A percentile compares a stretch with the other conserved stretches of the same genome.
phyloP scores from a whole-genome alignment of 1,284 basidiomycete species.

The Cystobasidiaceae sp. region DNA sequence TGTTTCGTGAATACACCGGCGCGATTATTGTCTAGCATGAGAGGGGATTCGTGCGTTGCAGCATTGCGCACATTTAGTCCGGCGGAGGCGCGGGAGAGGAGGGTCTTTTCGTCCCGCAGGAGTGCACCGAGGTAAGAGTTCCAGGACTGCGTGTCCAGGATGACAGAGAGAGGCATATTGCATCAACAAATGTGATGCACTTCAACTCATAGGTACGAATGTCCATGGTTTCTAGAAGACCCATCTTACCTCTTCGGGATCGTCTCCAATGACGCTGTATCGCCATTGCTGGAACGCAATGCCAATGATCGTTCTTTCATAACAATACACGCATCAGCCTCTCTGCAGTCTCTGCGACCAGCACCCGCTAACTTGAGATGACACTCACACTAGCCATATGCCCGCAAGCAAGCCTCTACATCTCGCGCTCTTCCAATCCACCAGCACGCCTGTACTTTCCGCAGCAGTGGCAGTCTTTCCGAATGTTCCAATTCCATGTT shows the following conservation, averaged over 20 bases:
- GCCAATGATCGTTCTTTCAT: neutral
- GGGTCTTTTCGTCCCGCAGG: neutral
- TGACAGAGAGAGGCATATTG: no score
- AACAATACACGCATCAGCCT: neutral
- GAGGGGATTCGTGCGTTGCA: no score
- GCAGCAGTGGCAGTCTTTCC: no score
- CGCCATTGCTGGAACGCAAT: slow-evolving; percentile 29
- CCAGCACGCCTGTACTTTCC: neutral
- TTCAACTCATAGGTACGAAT: no score
- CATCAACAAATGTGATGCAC: neutral
- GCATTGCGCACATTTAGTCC: no score
- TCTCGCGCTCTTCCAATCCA: neutral
- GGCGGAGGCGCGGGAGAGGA: no score
- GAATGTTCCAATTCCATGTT: neutral
- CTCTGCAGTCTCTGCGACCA: neutral
- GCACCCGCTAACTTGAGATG: neutral
- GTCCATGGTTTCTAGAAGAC: neutral
- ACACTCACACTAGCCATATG: slow-evolving; percentile 27
- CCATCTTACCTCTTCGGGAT: slow-evolving; percentile 16
- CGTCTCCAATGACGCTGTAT: slow-evolving; percentile 23
- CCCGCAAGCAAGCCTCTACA: slow-evolving; percentile 29
- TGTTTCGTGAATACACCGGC: neutral
- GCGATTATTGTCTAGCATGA: neutral
- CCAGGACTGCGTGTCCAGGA: neutral
- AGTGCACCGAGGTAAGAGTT: slow-evolving; percentile 3